A percentile compares a stretch with the other conserved stretches of the same genome.
Conservation (phyloP, 768 basidiomycete species). For the Sarcomyxa edulis region DNA sequence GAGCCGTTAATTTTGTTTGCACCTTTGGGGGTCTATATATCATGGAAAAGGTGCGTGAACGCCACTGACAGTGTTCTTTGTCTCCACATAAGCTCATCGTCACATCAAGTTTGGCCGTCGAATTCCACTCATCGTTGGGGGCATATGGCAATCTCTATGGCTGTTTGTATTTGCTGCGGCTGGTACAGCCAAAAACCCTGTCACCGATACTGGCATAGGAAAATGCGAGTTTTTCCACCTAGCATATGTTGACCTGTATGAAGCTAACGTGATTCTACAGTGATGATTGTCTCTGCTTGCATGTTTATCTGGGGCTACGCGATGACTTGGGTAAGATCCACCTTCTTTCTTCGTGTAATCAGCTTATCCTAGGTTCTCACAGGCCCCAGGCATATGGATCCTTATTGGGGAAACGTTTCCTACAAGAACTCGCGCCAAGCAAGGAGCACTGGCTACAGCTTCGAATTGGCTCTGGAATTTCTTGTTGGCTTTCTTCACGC, state of each 20-base stretch:
- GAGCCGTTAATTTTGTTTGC: slow-evolving; percentile 66
- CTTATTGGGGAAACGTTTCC: slow-evolving; percentile 76
- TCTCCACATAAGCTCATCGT: not conserved
- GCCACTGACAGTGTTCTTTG: slow-evolving; percentile 1
- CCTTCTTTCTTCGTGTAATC: not conserved
- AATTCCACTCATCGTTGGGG: slow-evolving; percentile 61
- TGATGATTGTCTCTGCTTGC: slow-evolving; percentile 65
- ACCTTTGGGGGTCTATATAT: slow-evolving; percentile 72
- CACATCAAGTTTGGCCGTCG: slow-evolving; percentile 60
- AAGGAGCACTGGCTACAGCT: slow-evolving; percentile 61
- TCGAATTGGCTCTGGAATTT: slow-evolving; percentile 70
- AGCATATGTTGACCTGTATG: no score
- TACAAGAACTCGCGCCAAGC: slow-evolving; percentile 65
- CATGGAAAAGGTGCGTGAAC: slow-evolving; percentile 57
- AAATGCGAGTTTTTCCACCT: no score
- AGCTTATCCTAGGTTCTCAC: no score
- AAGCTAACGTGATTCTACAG: no score
- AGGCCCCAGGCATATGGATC: slow-evolving; percentile 71
- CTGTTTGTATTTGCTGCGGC: slow-evolving; percentile 71
- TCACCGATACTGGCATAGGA: slow-evolving; percentile 41
- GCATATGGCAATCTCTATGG: slow-evolving; percentile 67
- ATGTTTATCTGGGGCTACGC: slow-evolving; percentile 71
- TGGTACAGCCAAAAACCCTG: slow-evolving; percentile 57
- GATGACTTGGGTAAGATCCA: no score
- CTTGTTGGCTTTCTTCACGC: slow-evolving; percentile 74